Base-by-base conservation (phyloP, 148 eudicot species). In the Tetragonia tetragonoides region DNA sequence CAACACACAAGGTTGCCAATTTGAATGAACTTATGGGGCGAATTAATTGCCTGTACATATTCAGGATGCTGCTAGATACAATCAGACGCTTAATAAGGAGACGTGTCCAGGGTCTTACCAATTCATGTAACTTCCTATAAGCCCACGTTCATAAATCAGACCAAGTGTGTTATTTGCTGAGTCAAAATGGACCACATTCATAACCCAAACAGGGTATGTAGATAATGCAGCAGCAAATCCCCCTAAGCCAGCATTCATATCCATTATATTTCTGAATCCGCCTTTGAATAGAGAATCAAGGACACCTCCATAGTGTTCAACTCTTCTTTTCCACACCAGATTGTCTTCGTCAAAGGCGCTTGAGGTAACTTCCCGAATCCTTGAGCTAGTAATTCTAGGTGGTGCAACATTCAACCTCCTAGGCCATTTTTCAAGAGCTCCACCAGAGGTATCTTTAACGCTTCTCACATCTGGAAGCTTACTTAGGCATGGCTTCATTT, bases 191-290 rank as follows among this genome's bases (percentile, higher is more conserved):
- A 88, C 86, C 5, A 84, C 89, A 65, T 90, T 92, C 97, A 92
- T 92, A 18, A 88, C 93, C 97, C 97, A 92, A 69, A 90, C 83
- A 12, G 93, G 97, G 82, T 80, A 79, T 42, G 75, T 53, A 10
- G 80, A 74, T 44, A 92, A 79, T 10, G 97, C 88, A 67, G 97
- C 91, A 1, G 97, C 90, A 72, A 92, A 92, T 18, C 97, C 93
- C 21, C 93, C 97, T 47, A 90, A 82, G 23, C 83, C 83, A 74
- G 93, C 88, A 83, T 92, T 92, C 97, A 90, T 92, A 74, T 92
- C 97, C 88, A 92, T 84, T 37, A 92, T 74, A 79, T 90, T 92
- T 60, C 92, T 68, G 59, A 85, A 85, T 34, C 85, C 81, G 16
- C 91, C 86, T 6, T 69, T 67, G 49, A 72, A 79, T 0, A 92